Percentiles rank a stretch among this genome's conserved stretches.
Conservation (phyloP, 306 rosid species). For the Cucumis melo region DNA sequence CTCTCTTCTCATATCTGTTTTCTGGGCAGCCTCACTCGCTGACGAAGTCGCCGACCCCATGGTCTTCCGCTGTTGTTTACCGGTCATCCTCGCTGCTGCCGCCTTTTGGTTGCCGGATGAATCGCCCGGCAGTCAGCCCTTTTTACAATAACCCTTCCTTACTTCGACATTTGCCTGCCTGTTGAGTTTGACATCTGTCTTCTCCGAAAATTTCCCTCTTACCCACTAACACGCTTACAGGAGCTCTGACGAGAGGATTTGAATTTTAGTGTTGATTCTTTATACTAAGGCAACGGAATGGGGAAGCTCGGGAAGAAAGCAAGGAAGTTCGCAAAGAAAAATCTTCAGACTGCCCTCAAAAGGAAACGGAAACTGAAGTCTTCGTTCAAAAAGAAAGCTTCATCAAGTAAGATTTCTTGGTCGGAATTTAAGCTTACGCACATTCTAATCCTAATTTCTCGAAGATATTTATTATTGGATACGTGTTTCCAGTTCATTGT, state of each 20-base stretch:
- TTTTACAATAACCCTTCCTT: too few species aligned
- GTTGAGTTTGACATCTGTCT: neutral
- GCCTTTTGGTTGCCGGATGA: too few species aligned
- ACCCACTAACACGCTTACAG: neutral
- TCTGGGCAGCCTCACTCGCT: too few species aligned
- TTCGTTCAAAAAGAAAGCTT: slow-evolving; percentile 62
- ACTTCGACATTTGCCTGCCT: too few species aligned
- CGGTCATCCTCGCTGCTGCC: too few species aligned
- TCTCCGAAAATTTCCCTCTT: neutral
- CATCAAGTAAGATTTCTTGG: slow-evolving; percentile 44
- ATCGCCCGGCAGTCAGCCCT: too few species aligned
- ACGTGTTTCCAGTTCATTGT: neutral
- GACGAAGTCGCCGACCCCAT: too few species aligned
- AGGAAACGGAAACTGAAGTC: slow-evolving; percentile 58
- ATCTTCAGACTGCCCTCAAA: slow-evolving; percentile 65
- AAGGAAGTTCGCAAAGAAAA: slow-evolving; percentile 86
- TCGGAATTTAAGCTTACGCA: neutral
- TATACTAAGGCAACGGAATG: slow-evolving; percentile 19
- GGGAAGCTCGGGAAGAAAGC: slow-evolving; percentile 89
- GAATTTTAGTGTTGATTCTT: neutral
- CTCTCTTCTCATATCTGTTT: too few species aligned
- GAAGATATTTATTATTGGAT: neutral
- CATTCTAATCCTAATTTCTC: neutral
- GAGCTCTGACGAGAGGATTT: neutral
- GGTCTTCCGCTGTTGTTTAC: too few species aligned